Evolutionary conservation across 2,329 filamentous ascomycete species (phyloP).

Genomic region (Clonostachys solani): DNA sequence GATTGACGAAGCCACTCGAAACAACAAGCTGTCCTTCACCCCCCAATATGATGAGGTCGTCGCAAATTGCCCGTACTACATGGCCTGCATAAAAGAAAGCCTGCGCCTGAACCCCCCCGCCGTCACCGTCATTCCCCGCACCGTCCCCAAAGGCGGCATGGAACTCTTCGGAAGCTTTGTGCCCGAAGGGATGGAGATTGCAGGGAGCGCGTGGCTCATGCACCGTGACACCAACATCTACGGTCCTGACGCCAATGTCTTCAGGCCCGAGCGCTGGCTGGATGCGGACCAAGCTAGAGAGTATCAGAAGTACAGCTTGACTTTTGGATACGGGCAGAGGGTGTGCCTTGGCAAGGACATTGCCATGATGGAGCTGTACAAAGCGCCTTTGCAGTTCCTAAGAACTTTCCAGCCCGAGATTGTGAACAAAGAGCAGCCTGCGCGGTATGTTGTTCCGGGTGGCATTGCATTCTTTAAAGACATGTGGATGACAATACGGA

Average conservation of each 20-base stretch:
- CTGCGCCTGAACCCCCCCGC: constrained; percentile 45
- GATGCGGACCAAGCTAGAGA: constrained; percentile 29
- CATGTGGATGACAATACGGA: constrained; percentile 27
- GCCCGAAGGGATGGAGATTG: constrained; percentile 34
- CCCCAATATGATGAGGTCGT: constrained; percentile 36
- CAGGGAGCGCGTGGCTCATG: constrained; percentile 39
- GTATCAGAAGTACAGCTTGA: constrained; percentile 41
- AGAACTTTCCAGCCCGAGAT: constrained; percentile 26
- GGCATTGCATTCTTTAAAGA: constrained; percentile 34
- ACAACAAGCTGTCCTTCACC: constrained; percentile 21
- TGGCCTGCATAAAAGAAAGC: constrained; percentile 44
- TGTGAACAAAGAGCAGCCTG: constrained; percentile 13
- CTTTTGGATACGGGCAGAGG: constrained; percentile 43
- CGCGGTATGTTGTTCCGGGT: constrained; percentile 30
- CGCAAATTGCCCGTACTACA: constrained; percentile 37
- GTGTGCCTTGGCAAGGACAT: constrained; percentile 44
- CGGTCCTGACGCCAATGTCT: constrained; percentile 34
- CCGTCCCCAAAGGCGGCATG: constrained; percentile 23
- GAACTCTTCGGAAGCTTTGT: constrained; percentile 21
- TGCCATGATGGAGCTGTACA: constrained; percentile 48
- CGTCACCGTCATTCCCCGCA: constrained; percentile 43
- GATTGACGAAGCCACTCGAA: constrained; percentile 30
- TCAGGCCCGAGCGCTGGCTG: constrained; percentile 45
- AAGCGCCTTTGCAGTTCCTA: constrained; percentile 36
- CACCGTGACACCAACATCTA: constrained; percentile 35